phyloP scores from a whole-genome alignment of 352 stramenopile species.

The Achlya hypogyna region DNA sequence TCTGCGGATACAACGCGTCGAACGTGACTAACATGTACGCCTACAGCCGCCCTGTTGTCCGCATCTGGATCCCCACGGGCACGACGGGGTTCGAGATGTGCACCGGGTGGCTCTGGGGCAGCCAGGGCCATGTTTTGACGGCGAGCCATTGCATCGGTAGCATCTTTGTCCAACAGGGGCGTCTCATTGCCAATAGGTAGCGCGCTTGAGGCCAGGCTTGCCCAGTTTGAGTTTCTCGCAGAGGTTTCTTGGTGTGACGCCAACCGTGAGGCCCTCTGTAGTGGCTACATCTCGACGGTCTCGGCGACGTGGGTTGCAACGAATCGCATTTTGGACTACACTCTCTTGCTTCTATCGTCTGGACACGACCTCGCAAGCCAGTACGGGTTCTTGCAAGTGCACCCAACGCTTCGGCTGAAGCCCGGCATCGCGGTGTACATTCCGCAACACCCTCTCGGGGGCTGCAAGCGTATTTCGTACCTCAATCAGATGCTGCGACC shows the following conservation, averaged over 20 bases:
- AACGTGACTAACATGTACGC: conserved; percentile 1
- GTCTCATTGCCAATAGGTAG: conserved; percentile 10
- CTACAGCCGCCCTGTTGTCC: background rate
- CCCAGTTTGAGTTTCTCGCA: conserved; percentile 57
- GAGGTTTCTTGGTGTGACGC: conserved; percentile 22
- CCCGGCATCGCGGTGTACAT: conserved; percentile 50
- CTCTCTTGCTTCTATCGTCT: conserved; percentile 33
- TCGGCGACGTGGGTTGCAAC: conserved; percentile 23
- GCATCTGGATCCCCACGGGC: conserved; percentile 1
- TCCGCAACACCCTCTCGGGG: conserved; percentile 49
- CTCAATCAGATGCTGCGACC: conserved; percentile 31
- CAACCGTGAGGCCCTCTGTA: conserved; percentile 24
- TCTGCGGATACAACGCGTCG: background rate
- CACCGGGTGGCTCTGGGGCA: conserved; percentile 55
- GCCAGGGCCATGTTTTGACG: conserved; percentile 49
- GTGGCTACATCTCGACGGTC: background rate
- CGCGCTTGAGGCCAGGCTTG: conserved; percentile 28
- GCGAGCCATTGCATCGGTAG: conserved; percentile 56
- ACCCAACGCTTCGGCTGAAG: conserved; percentile 26
- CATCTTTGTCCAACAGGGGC: background rate
- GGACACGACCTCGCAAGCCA: background rate
- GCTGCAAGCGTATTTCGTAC: conserved; percentile 46
- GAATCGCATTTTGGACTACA: conserved; percentile 45
- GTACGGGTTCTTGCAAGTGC: conserved; percentile 48
- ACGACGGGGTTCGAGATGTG: conserved; percentile 24